Base-by-base conservation (phyloP, 768 basidiomycete species). In the Psilocybe tampanensis region DNA sequence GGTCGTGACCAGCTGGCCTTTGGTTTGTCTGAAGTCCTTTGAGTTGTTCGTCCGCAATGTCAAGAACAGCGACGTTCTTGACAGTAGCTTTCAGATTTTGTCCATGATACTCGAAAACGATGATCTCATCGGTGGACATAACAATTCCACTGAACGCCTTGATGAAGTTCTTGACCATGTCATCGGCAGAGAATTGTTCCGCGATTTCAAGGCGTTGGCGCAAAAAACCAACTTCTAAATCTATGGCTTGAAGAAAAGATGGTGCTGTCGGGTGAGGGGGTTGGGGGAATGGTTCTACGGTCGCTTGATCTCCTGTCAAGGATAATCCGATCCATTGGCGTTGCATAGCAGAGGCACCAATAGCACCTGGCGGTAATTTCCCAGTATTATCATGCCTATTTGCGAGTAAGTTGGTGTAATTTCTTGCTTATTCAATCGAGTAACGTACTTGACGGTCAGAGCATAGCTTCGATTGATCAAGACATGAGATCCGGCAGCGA, bases 271-370 rank as follows among this genome's bases (percentile, higher is more conserved):
- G 77, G 48, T 80, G 76, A 0, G 83, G 81, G 26, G 83, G 76
- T 7, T 80, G 68, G 15, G 83, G 77, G 19, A 92, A 79, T 2
- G 82, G 71, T 54, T 90, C 86, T 36, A 96, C 79, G 15, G 87
- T 81, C 51, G 92, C 89, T 13, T 77, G 67, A 67, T 97, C 95
- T 0, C 94, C 94, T 2, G 78, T 71, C 39, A 89, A 72, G 15
- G 94, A 94, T 7, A 98, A 79, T 5, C 88, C 88, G 42, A 95
- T 89, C 94, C 94, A 99, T 74, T 92, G 86, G 9, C 97, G 84
- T 57, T 94, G 92, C 56, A 85, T 73, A 21, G 84, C 80, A 24
- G 90, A 89, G 6, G 87, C 86, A n/a, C 89, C 94, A 24, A 98
- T 80, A 1, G 76, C 72, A 2, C 92, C 89, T 0, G 85, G 84